Evolutionary conservation across 805 yeast genomes (phyloP).

Genomic region (Pichia californica): DNA sequence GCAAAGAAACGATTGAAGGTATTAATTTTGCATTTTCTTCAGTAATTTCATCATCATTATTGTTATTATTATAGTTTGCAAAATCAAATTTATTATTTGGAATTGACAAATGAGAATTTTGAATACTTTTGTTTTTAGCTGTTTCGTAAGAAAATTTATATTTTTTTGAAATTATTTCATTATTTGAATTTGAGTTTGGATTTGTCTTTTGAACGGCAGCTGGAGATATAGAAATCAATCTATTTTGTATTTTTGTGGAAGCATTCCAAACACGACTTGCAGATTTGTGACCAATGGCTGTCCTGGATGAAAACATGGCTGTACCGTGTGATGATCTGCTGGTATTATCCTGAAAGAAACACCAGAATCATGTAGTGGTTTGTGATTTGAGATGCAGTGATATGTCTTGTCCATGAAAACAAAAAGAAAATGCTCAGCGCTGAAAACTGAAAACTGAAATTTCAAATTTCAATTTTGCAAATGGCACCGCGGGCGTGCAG

Average conservation of each 20-base stretch:
- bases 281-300: not conserved
- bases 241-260: not conserved
- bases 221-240: constrained; percentile 12
- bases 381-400: too few relatives aligned
- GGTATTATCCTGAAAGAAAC: too few relatives aligned
- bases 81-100: constrained; percentile 26
- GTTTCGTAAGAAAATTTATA: constrained; percentile 26
- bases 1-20: constrained; percentile 73
- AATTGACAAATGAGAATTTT: constrained; percentile 11
- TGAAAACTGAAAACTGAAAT: too few relatives aligned
- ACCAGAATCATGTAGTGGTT: too few relatives aligned
- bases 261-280: not conserved
- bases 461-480: too few relatives aligned
- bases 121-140: constrained; percentile 19
- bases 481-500: not conserved
- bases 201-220: constrained; percentile 7
- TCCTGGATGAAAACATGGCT: not conserved
- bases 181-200: constrained; percentile 8
- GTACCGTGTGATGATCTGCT: not conserved
- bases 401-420: too few relatives aligned
- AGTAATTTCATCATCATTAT: too few relatives aligned
- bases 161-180: too few relatives aligned
- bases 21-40: constrained; percentile 52
- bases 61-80: constrained; percentile 28
- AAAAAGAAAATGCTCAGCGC: too few relatives aligned